Percentiles rank a stretch among this genome's conserved stretches.
phyloP scores from a whole-genome alignment of 495 filamentous ascomycete genomes.

The Penicillium arizonense region DNA sequence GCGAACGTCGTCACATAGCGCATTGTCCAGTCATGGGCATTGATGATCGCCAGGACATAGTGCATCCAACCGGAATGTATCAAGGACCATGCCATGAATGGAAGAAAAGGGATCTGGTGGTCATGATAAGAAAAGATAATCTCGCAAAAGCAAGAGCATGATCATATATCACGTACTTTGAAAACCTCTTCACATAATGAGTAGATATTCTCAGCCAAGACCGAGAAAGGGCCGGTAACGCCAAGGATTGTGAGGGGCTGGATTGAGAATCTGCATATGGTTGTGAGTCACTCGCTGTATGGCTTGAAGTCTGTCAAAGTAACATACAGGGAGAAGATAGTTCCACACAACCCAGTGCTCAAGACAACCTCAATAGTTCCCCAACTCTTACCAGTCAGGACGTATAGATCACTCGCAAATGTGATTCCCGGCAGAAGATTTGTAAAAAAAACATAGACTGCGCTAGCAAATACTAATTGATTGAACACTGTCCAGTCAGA shows the following conservation, averaged over 20 bases:
- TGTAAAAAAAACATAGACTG: conserved; percentile 74
- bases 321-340: conserved; percentile 63
- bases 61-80: conserved; percentile 73
- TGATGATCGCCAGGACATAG: conserved; percentile 66
- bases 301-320: too few relatives aligned
- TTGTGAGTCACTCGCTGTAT: neutral
- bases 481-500: conserved; percentile 72
- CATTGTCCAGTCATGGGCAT: conserved; percentile 78
- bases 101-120: conserved; percentile 59
- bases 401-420: conserved; percentile 68
- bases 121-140: neutral
- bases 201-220: conserved; percentile 70
- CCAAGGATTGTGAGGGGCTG: conserved; percentile 73
- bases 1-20: conserved; percentile 71
- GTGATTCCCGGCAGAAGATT: conserved; percentile 73
- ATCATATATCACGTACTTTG: conserved; percentile 36
- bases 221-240: conserved; percentile 72
- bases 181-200: conserved; percentile 56
- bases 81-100: conserved; percentile 73
- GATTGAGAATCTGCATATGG: conserved; percentile 51
- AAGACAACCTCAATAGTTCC: conserved; percentile 72
- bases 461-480: conserved; percentile 66
- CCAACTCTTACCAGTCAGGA: conserved; percentile 64
- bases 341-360: conserved; percentile 65
- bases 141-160: neutral